Conservation (phyloP, 176 grass and related monocot genomes). For the Leersia perrieri region DNA sequence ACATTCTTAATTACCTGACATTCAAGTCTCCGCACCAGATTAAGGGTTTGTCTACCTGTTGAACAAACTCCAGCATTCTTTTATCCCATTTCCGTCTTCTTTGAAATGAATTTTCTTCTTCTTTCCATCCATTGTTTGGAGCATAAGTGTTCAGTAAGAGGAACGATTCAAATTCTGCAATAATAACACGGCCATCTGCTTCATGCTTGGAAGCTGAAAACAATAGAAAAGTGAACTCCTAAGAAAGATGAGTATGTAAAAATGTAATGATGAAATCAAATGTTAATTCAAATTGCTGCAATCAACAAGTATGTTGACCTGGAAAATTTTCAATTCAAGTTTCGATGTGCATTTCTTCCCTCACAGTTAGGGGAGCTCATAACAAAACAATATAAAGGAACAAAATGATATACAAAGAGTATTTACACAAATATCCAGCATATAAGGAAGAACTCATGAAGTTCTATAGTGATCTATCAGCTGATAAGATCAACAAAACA, state of each 20-base stretch:
- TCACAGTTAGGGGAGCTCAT: background rate
- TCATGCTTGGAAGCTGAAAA: conserved; percentile 82
- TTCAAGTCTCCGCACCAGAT: conserved; percentile 97
- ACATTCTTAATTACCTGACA: conserved; percentile 64
- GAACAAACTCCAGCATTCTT: conserved; percentile 91
- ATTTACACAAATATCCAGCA: background rate
- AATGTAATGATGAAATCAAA: conserved; percentile 2
- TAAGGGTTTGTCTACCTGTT: conserved; percentile 68
- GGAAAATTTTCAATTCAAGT: background rate
- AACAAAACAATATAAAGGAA: background rate
- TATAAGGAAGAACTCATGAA: background rate
- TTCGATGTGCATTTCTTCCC: background rate
- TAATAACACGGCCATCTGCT: conserved; percentile 80
- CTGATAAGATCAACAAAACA: background rate
- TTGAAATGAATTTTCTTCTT: conserved; percentile 93
- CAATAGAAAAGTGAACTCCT: background rate
- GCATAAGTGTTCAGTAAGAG: conserved; percentile 85
- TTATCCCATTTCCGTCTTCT: conserved; percentile 98
- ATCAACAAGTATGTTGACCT: background rate
- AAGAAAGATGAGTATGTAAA: background rate
- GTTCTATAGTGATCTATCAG: background rate
- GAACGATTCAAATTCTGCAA: conserved; percentile 93
- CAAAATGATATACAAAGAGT: background rate
- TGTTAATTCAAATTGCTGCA: background rate
- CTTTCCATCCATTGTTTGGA: conserved; percentile 99